Evolutionary conservation across 2,329 filamentous ascomycete species (phyloP).

Genomic region (Diaporthe vaccinii): DNA sequence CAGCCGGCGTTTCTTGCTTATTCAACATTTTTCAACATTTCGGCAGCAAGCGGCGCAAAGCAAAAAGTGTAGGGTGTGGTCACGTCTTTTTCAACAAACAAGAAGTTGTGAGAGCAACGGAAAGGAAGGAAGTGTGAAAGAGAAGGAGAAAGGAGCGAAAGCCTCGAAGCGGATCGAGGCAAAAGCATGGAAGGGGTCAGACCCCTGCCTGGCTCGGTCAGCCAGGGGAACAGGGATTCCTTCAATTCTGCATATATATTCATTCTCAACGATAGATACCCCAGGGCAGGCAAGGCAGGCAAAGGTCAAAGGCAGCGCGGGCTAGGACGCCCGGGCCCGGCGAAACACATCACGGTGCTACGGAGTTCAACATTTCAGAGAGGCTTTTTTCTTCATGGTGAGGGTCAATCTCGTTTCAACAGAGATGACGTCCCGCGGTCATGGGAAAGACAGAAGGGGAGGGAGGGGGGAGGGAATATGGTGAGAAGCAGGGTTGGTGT

Average conservation of each 20-base stretch:
- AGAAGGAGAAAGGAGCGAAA: neutral
- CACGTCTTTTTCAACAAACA: constrained; percentile 50
- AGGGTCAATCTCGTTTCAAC: constrained; percentile 37
- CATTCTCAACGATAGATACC: constrained; percentile 43
- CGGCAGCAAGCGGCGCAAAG: constrained; percentile 16
- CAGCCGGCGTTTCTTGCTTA: constrained; percentile 43
- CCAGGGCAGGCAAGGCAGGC: constrained; percentile 4
- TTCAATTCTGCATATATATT: constrained; percentile 45
- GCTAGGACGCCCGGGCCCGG: constrained; percentile 46
- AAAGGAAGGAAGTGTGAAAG: neutral
- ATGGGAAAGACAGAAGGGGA: neutral
- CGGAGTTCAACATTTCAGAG: constrained; percentile 44
- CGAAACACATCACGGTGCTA: constrained; percentile 18
- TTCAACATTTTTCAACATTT: constrained; percentile 40
- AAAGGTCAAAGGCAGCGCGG: neutral
- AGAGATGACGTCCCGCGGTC: constrained; percentile 28
- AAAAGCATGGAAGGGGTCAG: neutral
- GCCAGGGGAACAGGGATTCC: neutral
- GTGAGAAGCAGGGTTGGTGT: too few relatives aligned
- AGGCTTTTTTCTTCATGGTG: constrained; percentile 49
- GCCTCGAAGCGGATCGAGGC: constrained; percentile 21
- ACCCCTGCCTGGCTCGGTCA: neutral
- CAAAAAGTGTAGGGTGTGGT: constrained; percentile 22
- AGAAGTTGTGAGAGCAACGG: constrained; percentile 12
- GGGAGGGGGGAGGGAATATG: too few relatives aligned